Evolutionary conservation across 129 eudicot genomes (phyloP).

Genomic region (Oenanthe sinensis): DNA sequence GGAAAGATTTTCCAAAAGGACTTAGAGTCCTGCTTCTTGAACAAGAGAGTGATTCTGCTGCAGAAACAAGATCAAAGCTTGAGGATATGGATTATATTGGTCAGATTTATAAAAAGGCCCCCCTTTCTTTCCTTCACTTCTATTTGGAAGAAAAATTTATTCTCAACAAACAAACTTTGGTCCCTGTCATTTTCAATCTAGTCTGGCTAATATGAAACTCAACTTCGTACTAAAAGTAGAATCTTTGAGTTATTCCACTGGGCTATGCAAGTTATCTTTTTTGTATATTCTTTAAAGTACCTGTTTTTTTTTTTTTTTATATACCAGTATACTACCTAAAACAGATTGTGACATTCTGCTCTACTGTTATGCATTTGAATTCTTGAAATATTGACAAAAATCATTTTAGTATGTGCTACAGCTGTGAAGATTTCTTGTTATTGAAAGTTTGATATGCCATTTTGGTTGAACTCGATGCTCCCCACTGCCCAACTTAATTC

Average conservation of each 20-base stretch:
- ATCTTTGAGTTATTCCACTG: slow-evolving; percentile 6
- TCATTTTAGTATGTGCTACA: neutral
- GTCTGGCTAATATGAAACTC: slow-evolving; percentile 3
- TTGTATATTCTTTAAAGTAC: slow-evolving; percentile 10
- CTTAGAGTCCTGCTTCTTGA: slow-evolving; percentile 75
- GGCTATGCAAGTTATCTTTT: neutral
- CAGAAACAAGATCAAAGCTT: slow-evolving; percentile 57
- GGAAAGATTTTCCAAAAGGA: slow-evolving; percentile 90
- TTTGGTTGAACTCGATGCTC: neutral
- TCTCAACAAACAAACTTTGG: slow-evolving; percentile 5
- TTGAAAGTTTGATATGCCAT: neutral
- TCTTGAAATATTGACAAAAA: slow-evolving; percentile 1
- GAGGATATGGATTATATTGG: slow-evolving; percentile 75
- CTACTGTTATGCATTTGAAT: neutral
- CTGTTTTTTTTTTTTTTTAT: neutral
- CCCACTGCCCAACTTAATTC: neutral
- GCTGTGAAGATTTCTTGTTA: neutral
- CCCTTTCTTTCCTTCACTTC: neutral
- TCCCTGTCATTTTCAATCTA: slow-evolving; percentile 10
- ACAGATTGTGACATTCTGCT: slow-evolving; percentile 11
- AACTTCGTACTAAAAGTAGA: slow-evolving; percentile 1
- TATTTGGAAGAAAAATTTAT: neutral
- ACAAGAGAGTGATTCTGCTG: slow-evolving; percentile 45
- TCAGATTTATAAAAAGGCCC: slow-evolving; percentile 19
- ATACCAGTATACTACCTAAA: neutral